A percentile compares a stretch with the other conserved stretches of the same genome.
Evolutionary conservation across 202 grass and related monocot species (phyloP).

Genomic region (Setaria italica): DNA sequence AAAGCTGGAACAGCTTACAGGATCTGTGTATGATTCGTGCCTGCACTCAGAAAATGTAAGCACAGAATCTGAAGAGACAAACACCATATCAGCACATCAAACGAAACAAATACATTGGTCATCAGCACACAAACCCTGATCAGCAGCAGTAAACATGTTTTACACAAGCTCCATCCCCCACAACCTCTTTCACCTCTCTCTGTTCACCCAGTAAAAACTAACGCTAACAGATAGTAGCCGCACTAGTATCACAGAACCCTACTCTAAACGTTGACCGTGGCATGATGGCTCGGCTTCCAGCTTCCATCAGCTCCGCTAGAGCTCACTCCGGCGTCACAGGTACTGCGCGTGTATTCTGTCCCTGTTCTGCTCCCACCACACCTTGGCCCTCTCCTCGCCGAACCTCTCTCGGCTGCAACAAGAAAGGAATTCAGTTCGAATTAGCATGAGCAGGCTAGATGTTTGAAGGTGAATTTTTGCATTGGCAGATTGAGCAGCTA

Average conservation of each 20-base stretch:
- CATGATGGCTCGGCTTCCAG: background rate
- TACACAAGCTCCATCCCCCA: slow-evolving; percentile 27
- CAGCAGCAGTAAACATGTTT: slow-evolving; percentile 22
- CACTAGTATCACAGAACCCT: slow-evolving; percentile 40
- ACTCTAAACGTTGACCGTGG: slow-evolving; percentile 40
- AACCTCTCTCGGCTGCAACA: slow-evolving; percentile 85
- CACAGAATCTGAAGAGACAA: background rate
- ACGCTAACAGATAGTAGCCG: slow-evolving; percentile 1
- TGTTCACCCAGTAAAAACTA: slow-evolving; percentile 50
- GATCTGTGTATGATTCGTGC: background rate
- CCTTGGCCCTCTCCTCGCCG: slow-evolving; percentile 83
- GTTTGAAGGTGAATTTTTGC: background rate
- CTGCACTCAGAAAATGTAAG: background rate
- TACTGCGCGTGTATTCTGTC: slow-evolving; percentile 95
- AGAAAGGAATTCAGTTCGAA: too few species aligned
- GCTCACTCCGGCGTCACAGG: slow-evolving; percentile 52
- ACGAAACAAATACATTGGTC: background rate
- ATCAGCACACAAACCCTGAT: slow-evolving; percentile 31
- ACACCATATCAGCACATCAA: slow-evolving; percentile 16
- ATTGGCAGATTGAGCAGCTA: background rate
- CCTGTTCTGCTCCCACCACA: slow-evolving; percentile 95
- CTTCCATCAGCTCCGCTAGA: background rate
- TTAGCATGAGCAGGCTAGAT: background rate
- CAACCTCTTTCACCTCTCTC: background rate
- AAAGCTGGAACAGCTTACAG: background rate